Evolutionary conservation across 257 asterid genomes (phyloP), one percentile per base, ranked within the genome.

Genomic region (Leptodermis oblonga): DNA sequence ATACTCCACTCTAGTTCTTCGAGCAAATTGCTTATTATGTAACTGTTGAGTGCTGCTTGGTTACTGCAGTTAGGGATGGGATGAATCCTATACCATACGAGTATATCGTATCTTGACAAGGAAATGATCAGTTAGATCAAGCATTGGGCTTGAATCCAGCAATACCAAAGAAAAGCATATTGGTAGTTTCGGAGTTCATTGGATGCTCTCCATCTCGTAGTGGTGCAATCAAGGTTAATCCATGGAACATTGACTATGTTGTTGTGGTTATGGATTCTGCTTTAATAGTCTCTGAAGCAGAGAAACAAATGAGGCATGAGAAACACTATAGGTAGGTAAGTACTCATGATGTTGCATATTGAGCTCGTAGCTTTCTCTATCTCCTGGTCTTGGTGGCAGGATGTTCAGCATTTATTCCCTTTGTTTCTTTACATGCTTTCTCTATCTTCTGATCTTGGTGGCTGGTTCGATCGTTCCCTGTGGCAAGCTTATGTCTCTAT

Each of bases 401-500:
- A 90, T 78, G 95, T 90, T 12, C 97, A 88, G 76, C 84, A 88
- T 56, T 78, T 90, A 23, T 90, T 96, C 96, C 96, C 97, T 77
- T 71, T 90, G 70, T 90, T 90, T 81, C 97, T 88, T 76, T 90
- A 90, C 74, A 90, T 90, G 97, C 97, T 90, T 49, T 96, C 97
- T 53, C 78, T 90, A 23, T 90, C 97, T 13, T 96, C 96, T 0
- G 96, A 90, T 70, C 97, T 88, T 46, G 96, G 96, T 60, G 97
- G 97, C 48, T 78, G 97, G 77, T 90, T 90, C 43, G 97, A 90
- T 68, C 94, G 97, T 4, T 70, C 84, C 22, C 67, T 86, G 22
- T 90, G 97, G 97, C 97, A 88, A 80, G 97, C 96, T 67, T 90
- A 90, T 60, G 89, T 90, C 34, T 90, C 97, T 0, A 95, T 88